Conservation (phyloP, 352 stramenopile species). For the Phytophthora megakarya region DNA sequence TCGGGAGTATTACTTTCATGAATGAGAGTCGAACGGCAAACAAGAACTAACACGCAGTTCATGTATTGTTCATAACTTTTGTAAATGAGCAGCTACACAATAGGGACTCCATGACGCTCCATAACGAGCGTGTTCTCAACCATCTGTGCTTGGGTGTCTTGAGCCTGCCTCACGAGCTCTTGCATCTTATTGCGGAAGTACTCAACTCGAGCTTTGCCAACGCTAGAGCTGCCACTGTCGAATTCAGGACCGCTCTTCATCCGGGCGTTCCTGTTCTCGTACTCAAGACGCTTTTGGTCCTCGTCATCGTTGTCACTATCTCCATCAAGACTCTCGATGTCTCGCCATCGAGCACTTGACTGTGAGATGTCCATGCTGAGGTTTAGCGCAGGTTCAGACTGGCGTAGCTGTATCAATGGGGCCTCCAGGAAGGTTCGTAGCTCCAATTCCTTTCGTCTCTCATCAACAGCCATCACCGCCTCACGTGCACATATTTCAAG, state of each 20-base stretch:
- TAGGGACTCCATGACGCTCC: constrained; percentile 46
- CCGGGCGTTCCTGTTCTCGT: constrained; percentile 17
- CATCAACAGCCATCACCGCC: constrained; percentile 46
- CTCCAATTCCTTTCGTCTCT: constrained; percentile 50
- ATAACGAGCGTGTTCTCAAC: constrained; percentile 63
- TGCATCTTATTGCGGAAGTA: constrained; percentile 73
- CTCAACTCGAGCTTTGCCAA: constrained; percentile 32
- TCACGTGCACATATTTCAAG: constrained; percentile 46
- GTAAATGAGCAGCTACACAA: constrained; percentile 24
- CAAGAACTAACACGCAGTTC: constrained; percentile 22
- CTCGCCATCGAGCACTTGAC: constrained; percentile 14
- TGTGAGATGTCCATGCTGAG: constrained; percentile 33
- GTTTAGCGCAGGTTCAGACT: constrained; percentile 52
- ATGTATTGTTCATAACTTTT: constrained; percentile 19
- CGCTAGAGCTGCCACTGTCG: constrained; percentile 10
- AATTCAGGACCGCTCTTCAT: constrained; percentile 16
- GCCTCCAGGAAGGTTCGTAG: constrained; percentile 59
- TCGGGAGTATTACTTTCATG: too few species aligned
- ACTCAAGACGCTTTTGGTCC: constrained; percentile 23
- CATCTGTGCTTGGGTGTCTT: constrained; percentile 71
- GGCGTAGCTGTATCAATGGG: constrained; percentile 49
- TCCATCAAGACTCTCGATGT: constrained; percentile 30
- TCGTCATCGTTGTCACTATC: constrained; percentile 33
- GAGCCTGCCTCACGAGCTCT: constrained; percentile 68
- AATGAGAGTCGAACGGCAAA: too few species aligned